Evolutionary conservation across 2,329 filamentous ascomycete genomes (phyloP).

Genomic region (Hymenoscyphus albidus): DNA sequence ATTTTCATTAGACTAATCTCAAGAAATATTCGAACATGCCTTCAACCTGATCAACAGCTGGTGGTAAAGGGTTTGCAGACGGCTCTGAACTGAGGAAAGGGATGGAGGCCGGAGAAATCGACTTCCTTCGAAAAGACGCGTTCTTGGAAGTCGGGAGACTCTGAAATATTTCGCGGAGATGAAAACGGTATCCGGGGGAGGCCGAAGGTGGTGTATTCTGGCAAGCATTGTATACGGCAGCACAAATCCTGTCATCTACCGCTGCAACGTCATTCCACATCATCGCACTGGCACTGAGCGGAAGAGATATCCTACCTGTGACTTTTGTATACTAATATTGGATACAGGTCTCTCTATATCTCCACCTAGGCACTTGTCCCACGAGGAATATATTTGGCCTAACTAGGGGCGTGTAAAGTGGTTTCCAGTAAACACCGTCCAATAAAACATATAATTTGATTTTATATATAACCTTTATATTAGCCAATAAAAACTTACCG

Average conservation of each 20-base stretch:
- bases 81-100: neutral
- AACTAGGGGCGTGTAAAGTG: too few species aligned
- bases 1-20: neutral
- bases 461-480: too few species aligned
- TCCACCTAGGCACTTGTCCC: too few species aligned
- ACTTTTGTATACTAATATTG: neutral
- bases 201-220: neutral
- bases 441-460: too few species aligned
- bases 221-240: conserved; percentile 78
- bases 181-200: too few species aligned
- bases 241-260: conserved; percentile 91
- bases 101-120: neutral
- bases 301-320: conserved; percentile 45
- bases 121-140: neutral
- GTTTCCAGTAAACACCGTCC: too few species aligned
- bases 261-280: conserved; percentile 68
- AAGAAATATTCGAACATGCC: neutral
- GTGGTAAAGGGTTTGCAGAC: neutral
- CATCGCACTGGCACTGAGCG: conserved; percentile 72
- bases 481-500: too few species aligned
- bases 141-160: neutral
- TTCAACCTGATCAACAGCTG: neutral
- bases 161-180: neutral
- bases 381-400: too few species aligned
- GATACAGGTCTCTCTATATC: neutral